Evolutionary conservation across 2,329 filamentous ascomycete genomes (phyloP).

Genomic region (Fusarium scirpi): DNA sequence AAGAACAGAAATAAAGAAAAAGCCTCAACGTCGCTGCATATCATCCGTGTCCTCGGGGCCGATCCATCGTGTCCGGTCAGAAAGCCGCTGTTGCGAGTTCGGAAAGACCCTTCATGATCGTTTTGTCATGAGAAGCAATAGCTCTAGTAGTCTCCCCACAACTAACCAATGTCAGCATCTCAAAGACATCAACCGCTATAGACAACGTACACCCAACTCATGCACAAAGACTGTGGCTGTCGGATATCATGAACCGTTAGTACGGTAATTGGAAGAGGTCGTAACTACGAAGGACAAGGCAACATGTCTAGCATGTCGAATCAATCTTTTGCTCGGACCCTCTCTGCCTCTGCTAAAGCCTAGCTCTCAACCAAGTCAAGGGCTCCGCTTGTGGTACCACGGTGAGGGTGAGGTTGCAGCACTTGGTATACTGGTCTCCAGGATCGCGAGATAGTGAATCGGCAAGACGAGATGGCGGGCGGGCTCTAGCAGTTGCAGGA

Average conservation of each 20-base stretch:
- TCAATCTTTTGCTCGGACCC: slow-evolving; percentile 36
- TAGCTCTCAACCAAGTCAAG: slow-evolving; percentile 13
- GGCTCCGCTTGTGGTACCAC: slow-evolving; percentile 30
- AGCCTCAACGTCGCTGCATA: slow-evolving; percentile 38
- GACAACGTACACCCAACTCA: not conserved
- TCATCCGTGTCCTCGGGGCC: slow-evolving; percentile 7
- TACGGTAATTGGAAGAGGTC: not conserved
- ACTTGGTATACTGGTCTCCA: slow-evolving; percentile 27
- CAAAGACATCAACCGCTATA: slow-evolving; percentile 2
- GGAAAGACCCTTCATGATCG: slow-evolving; percentile 10
- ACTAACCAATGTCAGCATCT: slow-evolving; percentile 14
- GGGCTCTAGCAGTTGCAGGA: slow-evolving; percentile 11
- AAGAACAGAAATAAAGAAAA: slow-evolving; percentile 12
- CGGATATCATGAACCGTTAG: slow-evolving; percentile 10
- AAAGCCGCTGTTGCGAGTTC: slow-evolving; percentile 30
- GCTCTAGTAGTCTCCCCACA: not conserved
- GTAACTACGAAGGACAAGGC: slow-evolving; percentile 19
- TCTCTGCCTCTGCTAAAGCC: slow-evolving; percentile 10
- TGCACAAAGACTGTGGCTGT: not conserved
- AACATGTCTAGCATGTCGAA: slow-evolving; percentile 8
- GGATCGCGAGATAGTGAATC: slow-evolving; percentile 42
- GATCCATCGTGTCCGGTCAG: slow-evolving; percentile 8
- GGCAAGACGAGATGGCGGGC: slow-evolving; percentile 24
- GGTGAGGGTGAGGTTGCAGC: slow-evolving; percentile 32
- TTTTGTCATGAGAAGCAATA: slow-evolving; percentile 9